phyloP scores from a whole-genome alignment of 2,329 filamentous ascomycete species.

The Bimuria novae-zelandiae region DNA sequence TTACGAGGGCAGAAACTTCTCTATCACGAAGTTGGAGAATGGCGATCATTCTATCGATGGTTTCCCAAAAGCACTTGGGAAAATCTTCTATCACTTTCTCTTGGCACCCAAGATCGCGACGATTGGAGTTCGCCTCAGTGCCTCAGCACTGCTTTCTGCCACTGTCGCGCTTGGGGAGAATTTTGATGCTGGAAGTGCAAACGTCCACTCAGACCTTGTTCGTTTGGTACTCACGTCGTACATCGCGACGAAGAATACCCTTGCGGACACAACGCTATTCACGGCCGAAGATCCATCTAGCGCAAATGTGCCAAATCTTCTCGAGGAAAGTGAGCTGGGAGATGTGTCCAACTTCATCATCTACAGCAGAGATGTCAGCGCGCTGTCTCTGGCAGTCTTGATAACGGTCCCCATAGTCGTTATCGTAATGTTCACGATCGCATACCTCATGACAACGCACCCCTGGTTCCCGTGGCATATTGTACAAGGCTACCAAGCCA shows the following conservation, averaged over 20 bases:
- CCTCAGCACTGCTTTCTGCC: background rate
- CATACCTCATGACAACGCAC: background rate
- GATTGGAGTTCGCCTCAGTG: background rate
- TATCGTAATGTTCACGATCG: background rate
- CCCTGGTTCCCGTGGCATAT: background rate
- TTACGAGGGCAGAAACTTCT: background rate
- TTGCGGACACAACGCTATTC: background rate
- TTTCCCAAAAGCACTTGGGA: background rate
- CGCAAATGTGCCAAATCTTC: background rate
- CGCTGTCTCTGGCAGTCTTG: background rate
- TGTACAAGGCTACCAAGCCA: background rate
- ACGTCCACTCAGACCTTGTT: background rate
- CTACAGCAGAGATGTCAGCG: background rate
- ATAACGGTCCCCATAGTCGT: background rate
- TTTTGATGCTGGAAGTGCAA: background rate
- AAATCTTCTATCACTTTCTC: background rate
- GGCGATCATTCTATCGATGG: background rate
- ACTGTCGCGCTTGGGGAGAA: background rate
- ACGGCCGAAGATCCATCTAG: background rate
- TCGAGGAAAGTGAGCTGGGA: background rate
- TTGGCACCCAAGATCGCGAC: background rate
- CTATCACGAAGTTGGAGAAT: background rate
- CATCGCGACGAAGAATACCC: background rate
- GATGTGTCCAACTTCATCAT: background rate
- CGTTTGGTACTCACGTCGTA: background rate